A percentile compares a stretch with the other conserved stretches of the same genome.
Evolutionary conservation across 805 yeast genomes (phyloP).

Genomic region (Metschnikowia continentalis): DNA sequence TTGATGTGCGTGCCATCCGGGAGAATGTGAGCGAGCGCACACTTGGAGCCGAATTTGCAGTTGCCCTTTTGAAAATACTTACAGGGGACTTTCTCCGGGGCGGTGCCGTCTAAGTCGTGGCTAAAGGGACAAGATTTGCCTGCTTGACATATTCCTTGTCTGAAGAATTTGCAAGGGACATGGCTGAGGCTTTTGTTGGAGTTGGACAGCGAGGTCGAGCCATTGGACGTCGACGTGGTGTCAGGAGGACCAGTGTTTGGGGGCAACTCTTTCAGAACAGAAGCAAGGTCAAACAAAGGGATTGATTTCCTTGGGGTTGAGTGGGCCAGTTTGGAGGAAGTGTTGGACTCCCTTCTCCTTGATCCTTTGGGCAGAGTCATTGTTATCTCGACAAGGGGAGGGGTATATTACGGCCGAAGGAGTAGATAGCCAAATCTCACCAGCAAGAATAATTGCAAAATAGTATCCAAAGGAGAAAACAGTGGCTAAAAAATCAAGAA

Average conservation of each 20-base stretch:
- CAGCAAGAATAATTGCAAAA: background rate
- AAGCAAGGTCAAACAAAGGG: slow-evolving; percentile 9
- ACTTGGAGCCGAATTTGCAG: slow-evolving; percentile 90
- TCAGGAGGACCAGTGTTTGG: slow-evolving; percentile 19
- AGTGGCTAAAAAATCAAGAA: background rate
- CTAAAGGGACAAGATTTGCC: slow-evolving; percentile 90
- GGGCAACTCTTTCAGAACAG: slow-evolving; percentile 12
- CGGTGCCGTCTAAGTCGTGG: slow-evolving; percentile 59
- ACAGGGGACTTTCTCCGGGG: slow-evolving; percentile 64
- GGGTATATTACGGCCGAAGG: background rate
- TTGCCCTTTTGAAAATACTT: slow-evolving; percentile 95
- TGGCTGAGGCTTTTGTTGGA: slow-evolving; percentile 64
- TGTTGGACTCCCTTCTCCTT: background rate
- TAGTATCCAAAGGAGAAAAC: no score
- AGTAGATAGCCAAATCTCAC: no score
- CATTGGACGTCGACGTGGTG: slow-evolving; percentile 6
- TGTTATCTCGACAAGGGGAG: background rate
- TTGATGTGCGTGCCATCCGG: slow-evolving; percentile 87
- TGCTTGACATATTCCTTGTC: slow-evolving; percentile 93
- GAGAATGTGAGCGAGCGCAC: slow-evolving; percentile 87
- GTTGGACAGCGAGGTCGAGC: slow-evolving; percentile 5
- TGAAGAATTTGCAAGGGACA: slow-evolving; percentile 92
- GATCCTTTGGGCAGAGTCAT: slow-evolving; percentile 3
- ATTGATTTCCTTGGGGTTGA: background rate
- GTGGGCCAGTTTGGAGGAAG: background rate